phyloP scores from a whole-genome alignment of 257 asterid species.

The Plantago elongata region DNA sequence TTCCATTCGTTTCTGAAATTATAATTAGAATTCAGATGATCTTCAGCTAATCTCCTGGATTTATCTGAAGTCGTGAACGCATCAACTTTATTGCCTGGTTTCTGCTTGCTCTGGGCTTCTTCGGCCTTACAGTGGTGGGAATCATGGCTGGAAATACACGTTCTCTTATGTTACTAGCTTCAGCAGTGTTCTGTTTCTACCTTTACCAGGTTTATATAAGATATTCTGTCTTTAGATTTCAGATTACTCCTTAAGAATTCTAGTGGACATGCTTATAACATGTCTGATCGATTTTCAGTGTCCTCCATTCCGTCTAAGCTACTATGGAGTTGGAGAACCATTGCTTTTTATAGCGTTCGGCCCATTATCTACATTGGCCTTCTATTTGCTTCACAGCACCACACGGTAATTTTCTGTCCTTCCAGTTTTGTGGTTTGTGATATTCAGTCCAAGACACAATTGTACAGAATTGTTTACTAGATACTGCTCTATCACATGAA shows the following conservation, averaged over 20 bases:
- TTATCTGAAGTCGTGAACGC: slow-evolving; percentile 39
- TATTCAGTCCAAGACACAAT: not conserved
- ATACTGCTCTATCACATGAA: not conserved
- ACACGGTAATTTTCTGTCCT: slow-evolving; percentile 18
- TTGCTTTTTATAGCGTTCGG: slow-evolving; percentile 22
- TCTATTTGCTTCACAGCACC: slow-evolving; percentile 37
- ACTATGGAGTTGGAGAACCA: slow-evolving; percentile 31
- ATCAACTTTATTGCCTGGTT: slow-evolving; percentile 39
- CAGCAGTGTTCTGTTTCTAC: slow-evolving; percentile 43
- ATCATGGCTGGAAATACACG: slow-evolving; percentile 32
- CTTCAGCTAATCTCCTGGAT: not conserved
- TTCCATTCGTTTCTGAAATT: no score
- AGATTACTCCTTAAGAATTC: not conserved
- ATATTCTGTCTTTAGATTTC: not conserved
- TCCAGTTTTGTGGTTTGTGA: not conserved
- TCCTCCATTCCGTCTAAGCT: slow-evolving; percentile 44
- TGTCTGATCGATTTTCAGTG: slow-evolving; percentile 31
- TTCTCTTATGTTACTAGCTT: slow-evolving; percentile 35
- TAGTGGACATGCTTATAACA: not conserved
- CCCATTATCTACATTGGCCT: slow-evolving; percentile 24
- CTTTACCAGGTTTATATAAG: slow-evolving; percentile 45
- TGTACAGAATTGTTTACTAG: not conserved
- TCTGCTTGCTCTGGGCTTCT: slow-evolving; percentile 38
- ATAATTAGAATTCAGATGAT: not conserved
- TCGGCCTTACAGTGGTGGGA: slow-evolving; percentile 40